Base-by-base conservation (phyloP, 129 eudicot genomes). In the Gnaphalium uliginosum region DNA sequence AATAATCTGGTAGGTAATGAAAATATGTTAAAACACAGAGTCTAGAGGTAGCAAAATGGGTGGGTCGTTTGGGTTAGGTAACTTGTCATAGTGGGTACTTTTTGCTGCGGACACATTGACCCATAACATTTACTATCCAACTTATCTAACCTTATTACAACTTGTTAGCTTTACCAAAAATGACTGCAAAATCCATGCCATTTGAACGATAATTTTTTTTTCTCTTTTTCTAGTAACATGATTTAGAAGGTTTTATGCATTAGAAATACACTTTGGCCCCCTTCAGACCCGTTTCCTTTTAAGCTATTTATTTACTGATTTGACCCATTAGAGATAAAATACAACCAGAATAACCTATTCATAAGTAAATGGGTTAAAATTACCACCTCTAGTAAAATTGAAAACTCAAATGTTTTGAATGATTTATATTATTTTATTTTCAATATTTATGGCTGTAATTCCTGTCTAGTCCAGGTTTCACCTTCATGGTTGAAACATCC, bases 1-100 rank as follows among this genome's bases (percentile, higher is more conserved):
- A 37, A 2, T 53, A 39, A 57, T 69, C 29, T 4, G 79, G 74
- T 82, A 79, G 13, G 71, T 79, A 5, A 15, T 76, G 8, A 1
- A 54, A 19, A 18, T 9, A 53, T 24, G 0, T 67, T 21, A 26
- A 54, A 33, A 67, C 26, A 15, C 54, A 18, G 29, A 66, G 13
- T 74, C 2, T 74, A 23, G 10, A 59, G 57, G 68, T 59, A 41
- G 41, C 68, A 73, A 73, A 8, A 8, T 59, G 19, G 19, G 19
- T 9, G 6, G 46, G 11, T 65, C 23, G 6, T 2, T 11, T 13
- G 8, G 66, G 66, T 61, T 25, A 14, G 18, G 9, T 10, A 8
- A 10, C 18, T 25, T 61, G 2, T 61, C 66, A 46, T 21, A 57
- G 7, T 0, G 10, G 62, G 10, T n/a, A 57, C n/a, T 46, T 14